Evolutionary conservation across 1,139 yeast species (phyloP).

Genomic region (Geotrichum bryndzae): DNA sequence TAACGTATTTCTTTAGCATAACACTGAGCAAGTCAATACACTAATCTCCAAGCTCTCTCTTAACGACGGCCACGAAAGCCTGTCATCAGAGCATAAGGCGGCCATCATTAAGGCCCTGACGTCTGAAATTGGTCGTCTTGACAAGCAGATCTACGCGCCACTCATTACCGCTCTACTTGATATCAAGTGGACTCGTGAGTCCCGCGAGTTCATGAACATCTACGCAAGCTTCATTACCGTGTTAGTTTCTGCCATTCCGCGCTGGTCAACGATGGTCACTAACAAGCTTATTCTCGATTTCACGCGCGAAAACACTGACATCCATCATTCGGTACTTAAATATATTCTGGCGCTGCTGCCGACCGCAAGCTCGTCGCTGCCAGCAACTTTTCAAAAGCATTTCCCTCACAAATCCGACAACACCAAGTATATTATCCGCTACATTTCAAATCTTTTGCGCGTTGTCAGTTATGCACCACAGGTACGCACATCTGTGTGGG

Average conservation of each 20-base stretch:
- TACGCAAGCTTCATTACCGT: conserved; percentile 70
- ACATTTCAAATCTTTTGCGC: conserved; percentile 56
- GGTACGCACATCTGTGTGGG: conserved; percentile 65
- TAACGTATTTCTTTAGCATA: conserved; percentile 29
- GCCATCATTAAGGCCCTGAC: conserved; percentile 44
- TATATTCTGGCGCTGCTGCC: conserved; percentile 71
- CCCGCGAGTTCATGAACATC: conserved; percentile 40
- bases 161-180: conserved; percentile 48
- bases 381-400: conserved; percentile 47
- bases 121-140: conserved; percentile 49
- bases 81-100: conserved; percentile 40
- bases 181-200: conserved; percentile 53
- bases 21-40: conserved; percentile 41
- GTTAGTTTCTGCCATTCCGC: conserved; percentile 78
- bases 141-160: conserved; percentile 39
- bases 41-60: conserved; percentile 44
- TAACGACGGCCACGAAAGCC: conserved; percentile 41
- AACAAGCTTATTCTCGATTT: conserved; percentile 60
- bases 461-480: conserved; percentile 68
- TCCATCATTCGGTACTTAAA: conserved; percentile 63
- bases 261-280: conserved; percentile 83
- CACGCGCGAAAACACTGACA: conserved; percentile 36
- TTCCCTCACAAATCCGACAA: conserved; percentile 80
- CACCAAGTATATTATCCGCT: conserved; percentile 50
- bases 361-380: conserved; percentile 65